A percentile compares a stretch with the other conserved stretches of the same genome.
Conservation (phyloP, 495 filamentous ascomycete species). For the Neurospora africana region DNA sequence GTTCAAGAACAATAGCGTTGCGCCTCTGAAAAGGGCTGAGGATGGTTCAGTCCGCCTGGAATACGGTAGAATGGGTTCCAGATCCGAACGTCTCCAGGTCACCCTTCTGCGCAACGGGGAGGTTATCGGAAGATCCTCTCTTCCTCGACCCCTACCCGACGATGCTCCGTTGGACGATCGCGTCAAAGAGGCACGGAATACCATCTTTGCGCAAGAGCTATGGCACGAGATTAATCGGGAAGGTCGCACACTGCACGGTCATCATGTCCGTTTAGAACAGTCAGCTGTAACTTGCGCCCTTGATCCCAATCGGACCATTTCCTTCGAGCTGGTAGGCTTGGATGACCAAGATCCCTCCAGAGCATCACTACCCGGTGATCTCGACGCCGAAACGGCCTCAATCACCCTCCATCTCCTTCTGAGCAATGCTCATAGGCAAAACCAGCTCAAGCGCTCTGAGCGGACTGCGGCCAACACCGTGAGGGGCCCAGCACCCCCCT, state of each 20-base stretch:
- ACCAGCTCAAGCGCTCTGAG: conserved; percentile 33
- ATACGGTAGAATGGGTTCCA: conserved; percentile 46
- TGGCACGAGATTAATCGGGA: conserved; percentile 85
- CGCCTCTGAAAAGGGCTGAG: conserved; percentile 59
- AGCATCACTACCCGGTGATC: conserved; percentile 18
- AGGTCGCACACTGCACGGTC: conserved; percentile 54
- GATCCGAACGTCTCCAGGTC: conserved; percentile 56
- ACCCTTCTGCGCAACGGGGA: conserved; percentile 32
- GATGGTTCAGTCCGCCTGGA: conserved; percentile 70
- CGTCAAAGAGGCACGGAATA: conserved; percentile 75
- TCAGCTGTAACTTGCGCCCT: conserved; percentile 49
- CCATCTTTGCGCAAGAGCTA: conserved; percentile 84
- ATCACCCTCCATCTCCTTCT: conserved; percentile 56
- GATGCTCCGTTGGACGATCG: conserved; percentile 43
- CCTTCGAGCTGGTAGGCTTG: conserved; percentile 49
- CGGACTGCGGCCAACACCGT: conserved; percentile 5
- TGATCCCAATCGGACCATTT: conserved; percentile 18
- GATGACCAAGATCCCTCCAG: conserved; percentile 20
- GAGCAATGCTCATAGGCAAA: conserved; percentile 56
- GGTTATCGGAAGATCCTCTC: conserved; percentile 42
- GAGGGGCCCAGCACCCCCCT: conserved; percentile 39
- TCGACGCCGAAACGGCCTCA: conserved; percentile 47
- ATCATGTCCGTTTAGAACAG: conserved; percentile 51
- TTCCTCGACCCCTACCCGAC: conserved; percentile 29
- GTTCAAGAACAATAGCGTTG: conserved; percentile 70